Evolutionary conservation across 2,329 filamentous ascomycete genomes (phyloP).

Genomic region (Venturia pyrina): DNA sequence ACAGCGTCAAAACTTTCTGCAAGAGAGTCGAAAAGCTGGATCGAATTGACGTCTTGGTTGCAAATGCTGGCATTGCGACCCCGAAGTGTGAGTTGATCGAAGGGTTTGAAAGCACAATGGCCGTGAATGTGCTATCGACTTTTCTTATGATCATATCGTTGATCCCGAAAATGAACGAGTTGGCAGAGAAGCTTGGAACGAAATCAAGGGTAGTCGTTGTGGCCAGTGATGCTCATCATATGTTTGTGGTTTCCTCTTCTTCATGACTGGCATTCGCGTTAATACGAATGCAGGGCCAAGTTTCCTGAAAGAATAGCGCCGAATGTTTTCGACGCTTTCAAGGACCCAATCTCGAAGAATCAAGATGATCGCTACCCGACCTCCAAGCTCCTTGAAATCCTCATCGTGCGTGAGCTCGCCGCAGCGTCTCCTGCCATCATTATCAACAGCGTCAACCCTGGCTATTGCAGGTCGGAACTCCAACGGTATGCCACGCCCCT

Average conservation of each 20-base stretch:
- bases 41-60: constrained; percentile 27
- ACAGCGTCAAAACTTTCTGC: constrained; percentile 27
- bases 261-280: neutral
- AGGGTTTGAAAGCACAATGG: constrained; percentile 25
- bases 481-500: neutral
- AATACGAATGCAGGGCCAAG: neutral
- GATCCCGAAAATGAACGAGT: constrained; percentile 19
- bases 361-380: constrained; percentile 15
- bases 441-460: constrained; percentile 13
- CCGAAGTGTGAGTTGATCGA: constrained; percentile 19
- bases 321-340: constrained; percentile 16
- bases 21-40: constrained; percentile 18
- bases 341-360: constrained; percentile 13
- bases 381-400: constrained; percentile 16
- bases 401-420: constrained; percentile 1
- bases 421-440: neutral
- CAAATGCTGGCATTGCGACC: constrained; percentile 29
- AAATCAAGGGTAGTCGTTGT: neutral
- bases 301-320: constrained; percentile 3
- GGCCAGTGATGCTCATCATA: neutral
- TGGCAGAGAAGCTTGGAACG: neutral
- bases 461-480: constrained; percentile 11
- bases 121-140: constrained; percentile 31
- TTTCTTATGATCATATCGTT: constrained; percentile 25
- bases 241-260: neutral